phyloP scores from a whole-genome alignment of 306 rosid genomes.

The Aeschynomene evenia region DNA sequence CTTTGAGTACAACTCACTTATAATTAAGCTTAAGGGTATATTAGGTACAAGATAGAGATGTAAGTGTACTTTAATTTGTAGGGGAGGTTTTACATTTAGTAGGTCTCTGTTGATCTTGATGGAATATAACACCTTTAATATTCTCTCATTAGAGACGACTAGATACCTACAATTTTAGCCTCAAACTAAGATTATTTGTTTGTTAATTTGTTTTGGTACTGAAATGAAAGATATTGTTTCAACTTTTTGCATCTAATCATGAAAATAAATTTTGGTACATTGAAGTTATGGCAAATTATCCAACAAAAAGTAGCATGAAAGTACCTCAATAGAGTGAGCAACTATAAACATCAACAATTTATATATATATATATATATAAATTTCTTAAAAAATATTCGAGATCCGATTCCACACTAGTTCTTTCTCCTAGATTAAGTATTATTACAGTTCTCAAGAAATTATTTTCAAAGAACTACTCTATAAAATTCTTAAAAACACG shows the following conservation, averaged over 20 bases:
- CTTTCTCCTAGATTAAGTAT: too few species aligned
- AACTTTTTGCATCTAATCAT: slow-evolving; percentile 8
- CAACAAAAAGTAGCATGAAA: slow-evolving; percentile 23
- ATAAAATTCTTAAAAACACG: too few species aligned
- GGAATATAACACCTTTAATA: slow-evolving; percentile 51
- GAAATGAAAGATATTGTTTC: neutral
- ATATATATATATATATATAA: too few species aligned
- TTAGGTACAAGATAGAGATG: slow-evolving; percentile 72
- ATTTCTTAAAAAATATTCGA: too few species aligned
- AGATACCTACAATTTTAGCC: neutral
- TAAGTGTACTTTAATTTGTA: slow-evolving; percentile 41
- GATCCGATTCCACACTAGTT: too few species aligned
- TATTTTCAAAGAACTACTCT: too few species aligned
- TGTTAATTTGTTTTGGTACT: slow-evolving; percentile 3
- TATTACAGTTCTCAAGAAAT: too few species aligned
- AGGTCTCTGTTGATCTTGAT: slow-evolving; percentile 40
- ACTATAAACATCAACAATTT: neutral
- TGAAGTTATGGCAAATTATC: neutral
- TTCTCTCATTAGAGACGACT: neutral
- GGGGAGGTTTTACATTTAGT: slow-evolving; percentile 39
- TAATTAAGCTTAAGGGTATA: slow-evolving; percentile 48
- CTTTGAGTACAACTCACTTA: slow-evolving; percentile 76
- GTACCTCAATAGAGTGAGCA: neutral
- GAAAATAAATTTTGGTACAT: slow-evolving; percentile 9
- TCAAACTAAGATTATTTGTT: neutral